Base-by-base conservation (phyloP, 805 yeast genomes). In the Clavispora carvajalis region DNA sequence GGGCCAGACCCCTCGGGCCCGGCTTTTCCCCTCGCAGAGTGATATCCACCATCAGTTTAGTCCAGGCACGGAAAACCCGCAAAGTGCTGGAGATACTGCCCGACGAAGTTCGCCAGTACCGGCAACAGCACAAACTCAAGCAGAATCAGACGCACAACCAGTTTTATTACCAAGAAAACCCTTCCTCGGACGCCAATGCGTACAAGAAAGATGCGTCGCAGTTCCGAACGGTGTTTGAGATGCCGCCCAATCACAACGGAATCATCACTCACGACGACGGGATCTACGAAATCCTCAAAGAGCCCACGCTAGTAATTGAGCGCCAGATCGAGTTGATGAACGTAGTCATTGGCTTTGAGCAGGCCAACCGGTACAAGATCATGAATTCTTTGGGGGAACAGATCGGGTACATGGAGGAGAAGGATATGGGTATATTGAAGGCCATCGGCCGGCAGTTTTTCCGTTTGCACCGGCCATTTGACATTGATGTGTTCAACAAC, bases 311-410 rank as follows among this genome's bases (percentile, higher is more conserved):
- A 16, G 88, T 91, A 1, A 78, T 93, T 34, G 96, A 91, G 55
- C 73, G 99, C 42, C 85, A 86, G 55, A 69, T 93, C 18, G 98
- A 93, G 64, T 74, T 82, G 67, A 82, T 88, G 88, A 90, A 88
- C 55, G 70, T 93, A 13, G 74, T 89, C 39, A 56, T 90, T 10
- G 97, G 97, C 1, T 87, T 85, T 53, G 98, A 91, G 59, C 98
- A 93, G 63, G 87, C 93, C 2, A 91, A 90, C 58, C 67, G 73
- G 48, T 91, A 91, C 57, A 73, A 70, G 10, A 74, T 93, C 33
- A 73, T 82, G 79, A 84, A 87, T 58, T 73, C 84, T 0, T 51
- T 68, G 47, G 98, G 98, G 1, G 70, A 77, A 39, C 80, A 77
- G 38, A 55, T 93, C 7, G 99, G 96, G 0, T 81, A 71, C 58